Evolutionary conservation across 371 early-diverging fungal genomes (phyloP).

Genomic region (Amoeboaphelidium occidentale): DNA sequence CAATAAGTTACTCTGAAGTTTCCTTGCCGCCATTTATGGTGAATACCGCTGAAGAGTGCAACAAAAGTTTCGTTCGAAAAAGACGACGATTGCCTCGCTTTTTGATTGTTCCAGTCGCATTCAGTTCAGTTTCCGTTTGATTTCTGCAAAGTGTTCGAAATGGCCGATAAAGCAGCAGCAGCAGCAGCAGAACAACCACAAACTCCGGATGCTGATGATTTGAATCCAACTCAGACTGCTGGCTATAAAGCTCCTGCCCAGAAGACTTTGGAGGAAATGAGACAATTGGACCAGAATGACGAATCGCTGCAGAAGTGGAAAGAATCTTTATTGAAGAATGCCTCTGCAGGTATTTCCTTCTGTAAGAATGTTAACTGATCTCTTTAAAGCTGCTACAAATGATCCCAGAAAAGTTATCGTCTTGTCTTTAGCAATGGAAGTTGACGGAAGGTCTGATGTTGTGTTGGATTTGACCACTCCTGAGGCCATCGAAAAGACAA

Average conservation of each 20-base stretch:
- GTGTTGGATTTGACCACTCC: conserved; percentile 51
- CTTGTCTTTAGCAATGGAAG: conserved; percentile 51
- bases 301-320: conserved; percentile 90
- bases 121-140: no score
- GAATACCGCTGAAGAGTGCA: background rate
- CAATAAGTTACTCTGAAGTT: conserved; percentile 13
- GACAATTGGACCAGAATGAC: conserved; percentile 64
- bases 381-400: conserved; percentile 20
- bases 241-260: conserved; percentile 50
- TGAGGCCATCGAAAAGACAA: conserved; percentile 28
- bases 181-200: no score
- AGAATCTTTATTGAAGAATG: conserved; percentile 30
- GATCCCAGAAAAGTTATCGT: conserved; percentile 54
- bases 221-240: conserved; percentile 44
- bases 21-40: conserved; percentile 12
- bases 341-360: background rate
- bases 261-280: conserved; percentile 65
- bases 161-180: no score
- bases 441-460: conserved; percentile 53
- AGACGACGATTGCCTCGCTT: no score
- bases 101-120: no score
- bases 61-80: background rate
- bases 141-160: no score
- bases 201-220: conserved; percentile 58
- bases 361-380: background rate